Evolutionary conservation across 768 basidiomycete species (phyloP).

Genomic region (Boletus subparvulus): DNA sequence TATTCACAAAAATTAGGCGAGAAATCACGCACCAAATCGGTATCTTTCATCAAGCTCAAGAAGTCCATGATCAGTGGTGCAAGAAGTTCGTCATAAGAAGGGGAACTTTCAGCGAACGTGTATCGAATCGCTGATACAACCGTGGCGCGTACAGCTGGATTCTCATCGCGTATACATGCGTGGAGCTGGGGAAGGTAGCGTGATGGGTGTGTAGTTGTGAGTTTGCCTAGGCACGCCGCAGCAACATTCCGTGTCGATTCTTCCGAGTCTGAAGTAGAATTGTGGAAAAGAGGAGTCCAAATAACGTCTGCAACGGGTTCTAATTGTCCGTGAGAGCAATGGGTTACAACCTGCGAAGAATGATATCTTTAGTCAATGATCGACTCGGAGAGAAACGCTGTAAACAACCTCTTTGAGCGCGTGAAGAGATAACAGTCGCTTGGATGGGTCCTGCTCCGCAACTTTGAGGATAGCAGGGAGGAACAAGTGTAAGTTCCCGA

Average conservation of each 20-base stretch:
- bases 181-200: slow-evolving; percentile 93
- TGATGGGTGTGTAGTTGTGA: slow-evolving; percentile 88
- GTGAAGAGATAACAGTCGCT: slow-evolving; percentile 82
- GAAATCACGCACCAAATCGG: slow-evolving; percentile 65
- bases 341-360: slow-evolving; percentile 73
- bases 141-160: slow-evolving; percentile 75
- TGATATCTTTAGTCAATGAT: not conserved
- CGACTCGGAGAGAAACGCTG: not conserved
- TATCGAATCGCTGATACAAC: slow-evolving; percentile 91
- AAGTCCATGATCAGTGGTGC: slow-evolving; percentile 89
- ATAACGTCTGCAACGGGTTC: slow-evolving; percentile 85
- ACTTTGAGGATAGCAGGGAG: slow-evolving; percentile 81
- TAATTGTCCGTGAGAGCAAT: slow-evolving; percentile 81
- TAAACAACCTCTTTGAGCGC: slow-evolving; percentile 82
- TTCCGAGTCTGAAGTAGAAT: slow-evolving; percentile 78
- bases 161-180: slow-evolving; percentile 67
- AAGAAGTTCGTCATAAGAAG: slow-evolving; percentile 87
- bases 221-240: slow-evolving; percentile 93
- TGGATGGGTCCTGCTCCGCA: slow-evolving; percentile 71
- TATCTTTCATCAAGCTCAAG: slow-evolving; percentile 85
- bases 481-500: slow-evolving; percentile 87
- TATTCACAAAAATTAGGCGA: not conserved
- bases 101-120: slow-evolving; percentile 83
- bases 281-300: slow-evolving; percentile 91
- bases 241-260: slow-evolving; percentile 93